phyloP scores from a whole-genome alignment of 176 grass and related monocot species.

The Calamus simplicifolius region DNA sequence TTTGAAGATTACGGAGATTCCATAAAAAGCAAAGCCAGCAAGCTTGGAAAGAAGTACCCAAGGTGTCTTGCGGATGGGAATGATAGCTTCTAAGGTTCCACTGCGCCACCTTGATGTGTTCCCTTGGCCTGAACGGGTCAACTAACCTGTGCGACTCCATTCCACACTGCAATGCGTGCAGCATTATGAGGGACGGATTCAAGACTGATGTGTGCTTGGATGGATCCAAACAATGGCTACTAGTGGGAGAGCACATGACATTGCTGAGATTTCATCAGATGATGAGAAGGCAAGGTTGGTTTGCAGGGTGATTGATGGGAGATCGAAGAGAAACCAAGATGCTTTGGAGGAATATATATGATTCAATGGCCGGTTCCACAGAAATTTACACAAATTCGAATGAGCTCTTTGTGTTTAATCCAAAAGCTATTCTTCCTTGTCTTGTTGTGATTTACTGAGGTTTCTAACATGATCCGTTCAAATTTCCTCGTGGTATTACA shows the following conservation, averaged over 20 bases:
- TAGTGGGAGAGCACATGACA: slow-evolving; percentile 68
- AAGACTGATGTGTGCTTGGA: neutral
- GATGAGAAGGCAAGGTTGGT: slow-evolving; percentile 64
- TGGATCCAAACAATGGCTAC: slow-evolving; percentile 70
- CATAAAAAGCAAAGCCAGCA: slow-evolving; percentile 56
- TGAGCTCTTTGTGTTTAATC: slow-evolving; percentile 73
- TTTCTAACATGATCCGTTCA: no score
- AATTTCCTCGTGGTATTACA: no score
- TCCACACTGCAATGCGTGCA: slow-evolving; percentile 34
- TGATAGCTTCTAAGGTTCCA: slow-evolving; percentile 90
- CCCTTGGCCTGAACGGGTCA: slow-evolving; percentile 48
- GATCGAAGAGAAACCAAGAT: slow-evolving; percentile 37
- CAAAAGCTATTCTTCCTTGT: slow-evolving; percentile 81
- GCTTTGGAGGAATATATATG: slow-evolving; percentile 33
- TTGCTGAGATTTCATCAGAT: neutral
- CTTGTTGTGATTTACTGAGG: slow-evolving; percentile 80
- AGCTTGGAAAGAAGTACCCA: slow-evolving; percentile 44
- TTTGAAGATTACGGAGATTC: slow-evolving; percentile 84
- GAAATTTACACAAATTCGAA: slow-evolving; percentile 57
- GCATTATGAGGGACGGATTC: slow-evolving; percentile 71
- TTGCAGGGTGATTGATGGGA: slow-evolving; percentile 81
- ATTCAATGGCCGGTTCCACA: slow-evolving; percentile 42
- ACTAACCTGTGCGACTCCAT: slow-evolving; percentile 53
- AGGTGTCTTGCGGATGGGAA: slow-evolving; percentile 91
- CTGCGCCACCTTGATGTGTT: slow-evolving; percentile 61